Evolutionary conservation across 2,329 filamentous ascomycete genomes (phyloP).

Genomic region (Lachnellula cervina): DNA sequence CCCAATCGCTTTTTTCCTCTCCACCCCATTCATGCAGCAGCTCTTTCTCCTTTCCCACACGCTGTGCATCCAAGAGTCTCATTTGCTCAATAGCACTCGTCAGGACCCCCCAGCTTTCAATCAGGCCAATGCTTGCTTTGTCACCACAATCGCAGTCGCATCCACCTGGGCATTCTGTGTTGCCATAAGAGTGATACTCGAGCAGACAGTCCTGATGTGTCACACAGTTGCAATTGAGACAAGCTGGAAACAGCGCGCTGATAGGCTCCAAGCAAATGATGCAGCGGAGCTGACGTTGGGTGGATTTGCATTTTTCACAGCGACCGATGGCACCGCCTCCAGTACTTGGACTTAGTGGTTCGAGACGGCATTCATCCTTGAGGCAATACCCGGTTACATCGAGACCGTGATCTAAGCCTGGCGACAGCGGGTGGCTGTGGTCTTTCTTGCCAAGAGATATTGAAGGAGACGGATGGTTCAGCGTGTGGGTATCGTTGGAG

Average conservation of each 20-base stretch:
- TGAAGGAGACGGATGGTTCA: constrained; percentile 35
- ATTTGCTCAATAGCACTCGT: constrained; percentile 35
- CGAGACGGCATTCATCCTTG: constrained; percentile 57
- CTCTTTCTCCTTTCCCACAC: constrained; percentile 6
- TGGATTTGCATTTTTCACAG: constrained; percentile 46
- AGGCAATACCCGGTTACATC: constrained; percentile 60
- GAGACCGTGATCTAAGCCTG: constrained; percentile 49
- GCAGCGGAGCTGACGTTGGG: constrained; percentile 54
- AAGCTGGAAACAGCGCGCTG: constrained; percentile 55
- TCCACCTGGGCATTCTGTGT: constrained; percentile 55
- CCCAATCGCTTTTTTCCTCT: constrained; percentile 24
- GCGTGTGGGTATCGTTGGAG: constrained; percentile 24
- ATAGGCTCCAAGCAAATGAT: constrained; percentile 60
- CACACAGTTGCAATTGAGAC: constrained; percentile 58
- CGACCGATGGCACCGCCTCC: constrained; percentile 43
- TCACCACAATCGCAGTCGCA: constrained; percentile 60
- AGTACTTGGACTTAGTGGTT: constrained; percentile 44
- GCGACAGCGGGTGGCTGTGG: constrained; percentile 42
- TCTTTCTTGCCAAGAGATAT: constrained; percentile 55
- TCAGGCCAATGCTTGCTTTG: constrained; percentile 51
- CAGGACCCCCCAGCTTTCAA: constrained; percentile 58
- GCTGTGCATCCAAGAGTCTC: constrained; percentile 18
- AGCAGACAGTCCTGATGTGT: constrained; percentile 50
- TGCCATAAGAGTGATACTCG: constrained; percentile 31
- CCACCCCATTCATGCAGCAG: constrained; percentile 2